Percentiles rank a stretch among this genome's conserved stretches.
Conservation (phyloP, 805 yeast species). For the Isabelozyma gotoi region DNA sequence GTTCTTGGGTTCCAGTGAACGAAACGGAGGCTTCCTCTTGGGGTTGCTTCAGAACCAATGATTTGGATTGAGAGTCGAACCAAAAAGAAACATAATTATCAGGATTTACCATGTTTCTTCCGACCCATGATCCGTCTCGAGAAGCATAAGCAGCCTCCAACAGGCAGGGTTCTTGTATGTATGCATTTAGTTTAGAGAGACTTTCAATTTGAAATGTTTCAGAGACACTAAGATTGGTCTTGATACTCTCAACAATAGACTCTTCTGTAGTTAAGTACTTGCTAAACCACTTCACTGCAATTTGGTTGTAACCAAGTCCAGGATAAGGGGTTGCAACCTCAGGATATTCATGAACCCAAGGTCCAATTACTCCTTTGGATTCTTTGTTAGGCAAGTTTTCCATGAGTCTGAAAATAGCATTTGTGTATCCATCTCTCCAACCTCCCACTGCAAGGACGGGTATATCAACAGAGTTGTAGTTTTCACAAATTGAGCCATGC, state of each 20-base stretch:
- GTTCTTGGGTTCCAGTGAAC: slow-evolving; percentile 34
- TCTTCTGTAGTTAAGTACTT: slow-evolving; percentile 31
- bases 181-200: slow-evolving; percentile 36
- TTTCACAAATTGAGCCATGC: slow-evolving; percentile 46
- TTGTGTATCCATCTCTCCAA: slow-evolving; percentile 49
- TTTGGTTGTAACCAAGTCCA: slow-evolving; percentile 42
- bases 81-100: slow-evolving; percentile 8
- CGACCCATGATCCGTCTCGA: slow-evolving; percentile 42
- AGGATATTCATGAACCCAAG: slow-evolving; percentile 52
- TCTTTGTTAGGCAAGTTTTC: slow-evolving; percentile 33
- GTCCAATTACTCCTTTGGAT: slow-evolving; percentile 39
- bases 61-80: slow-evolving; percentile 7
- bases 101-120: slow-evolving; percentile 4
- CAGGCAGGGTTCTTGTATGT: slow-evolving; percentile 42
- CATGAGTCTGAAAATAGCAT: slow-evolving; percentile 44
- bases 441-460: slow-evolving; percentile 48
- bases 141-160: slow-evolving; percentile 35
- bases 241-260: slow-evolving; percentile 14
- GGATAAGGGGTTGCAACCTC: slow-evolving; percentile 49
- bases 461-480: slow-evolving; percentile 33
- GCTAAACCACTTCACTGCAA: slow-evolving; percentile 40
- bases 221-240: neutral
- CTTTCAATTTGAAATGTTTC: slow-evolving; percentile 2
- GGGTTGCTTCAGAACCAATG: neutral
- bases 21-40: neutral